phyloP scores from a whole-genome alignment of 1,284 basidiomycete genomes.

The Leccinum ambiguum region DNA sequence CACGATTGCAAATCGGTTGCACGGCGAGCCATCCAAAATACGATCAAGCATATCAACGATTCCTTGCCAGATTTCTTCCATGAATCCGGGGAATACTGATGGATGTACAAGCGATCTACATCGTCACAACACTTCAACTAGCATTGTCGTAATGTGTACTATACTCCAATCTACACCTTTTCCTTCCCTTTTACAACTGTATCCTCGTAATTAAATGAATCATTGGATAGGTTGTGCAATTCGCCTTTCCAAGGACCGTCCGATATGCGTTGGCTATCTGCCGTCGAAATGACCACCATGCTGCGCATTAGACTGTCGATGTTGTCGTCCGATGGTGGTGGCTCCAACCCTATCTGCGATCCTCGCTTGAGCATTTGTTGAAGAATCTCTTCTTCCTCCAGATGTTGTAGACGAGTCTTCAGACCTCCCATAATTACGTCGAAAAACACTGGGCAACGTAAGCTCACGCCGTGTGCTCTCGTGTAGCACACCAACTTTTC shows the following conservation, averaged over 20 bases:
- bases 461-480: slow-evolving; percentile 15
- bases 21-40: slow-evolving; percentile 51
- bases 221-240: slow-evolving; percentile 9
- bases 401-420: slow-evolving; percentile 47
- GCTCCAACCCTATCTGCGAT: slow-evolving; percentile 51
- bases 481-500: slow-evolving; percentile 24
- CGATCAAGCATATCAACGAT: slow-evolving; percentile 54
- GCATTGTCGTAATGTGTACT: background rate
- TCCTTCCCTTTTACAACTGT: slow-evolving; percentile 31
- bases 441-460: slow-evolving; percentile 35
- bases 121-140: background rate
- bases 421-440: slow-evolving; percentile 52
- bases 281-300: slow-evolving; percentile 48
- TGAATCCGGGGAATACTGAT: slow-evolving; percentile 35
- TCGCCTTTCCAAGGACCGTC: slow-evolving; percentile 33
- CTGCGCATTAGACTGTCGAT: slow-evolving; percentile 64
- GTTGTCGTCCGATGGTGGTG: slow-evolving; percentile 51
- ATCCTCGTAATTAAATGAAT: slow-evolving; percentile 26
- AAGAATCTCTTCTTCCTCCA: slow-evolving; percentile 68
- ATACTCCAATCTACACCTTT: slow-evolving; percentile 17
- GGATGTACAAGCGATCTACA: background rate
- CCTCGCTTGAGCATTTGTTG: slow-evolving; percentile 59
- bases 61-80: slow-evolving; percentile 58
- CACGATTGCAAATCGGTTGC: slow-evolving; percentile 62
- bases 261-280: slow-evolving; percentile 14